Conservation (phyloP, 2,329 filamentous ascomycete species). For the Lasiodiplodia sp. region DNA sequence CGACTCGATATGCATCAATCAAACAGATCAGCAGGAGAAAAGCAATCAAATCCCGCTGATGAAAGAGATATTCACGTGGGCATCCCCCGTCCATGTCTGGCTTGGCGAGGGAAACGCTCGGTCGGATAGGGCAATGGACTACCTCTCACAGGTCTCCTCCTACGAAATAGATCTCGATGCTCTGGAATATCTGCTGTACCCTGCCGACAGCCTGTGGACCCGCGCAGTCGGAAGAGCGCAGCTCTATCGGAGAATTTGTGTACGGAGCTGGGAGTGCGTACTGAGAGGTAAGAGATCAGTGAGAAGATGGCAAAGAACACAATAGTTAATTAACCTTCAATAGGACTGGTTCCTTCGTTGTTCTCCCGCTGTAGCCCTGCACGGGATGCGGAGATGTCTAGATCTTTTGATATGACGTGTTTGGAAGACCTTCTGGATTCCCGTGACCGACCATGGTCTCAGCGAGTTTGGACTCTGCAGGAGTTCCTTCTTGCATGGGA, state of each 20-base stretch:
- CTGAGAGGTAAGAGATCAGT: background rate
- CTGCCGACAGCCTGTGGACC: background rate
- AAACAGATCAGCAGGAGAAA: constrained; percentile 29
- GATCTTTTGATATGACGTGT: background rate
- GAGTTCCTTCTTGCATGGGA: background rate
- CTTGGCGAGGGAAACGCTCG: constrained; percentile 20
- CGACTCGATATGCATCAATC: constrained; percentile 34
- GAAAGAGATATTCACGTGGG: constrained; percentile 30
- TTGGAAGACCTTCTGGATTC: background rate
- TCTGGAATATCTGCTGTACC: background rate
- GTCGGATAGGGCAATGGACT: background rate
- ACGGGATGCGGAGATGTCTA: too few species aligned
- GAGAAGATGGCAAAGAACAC: background rate
- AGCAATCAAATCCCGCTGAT: constrained; percentile 30
- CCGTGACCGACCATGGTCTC: background rate
- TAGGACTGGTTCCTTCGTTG: background rate
- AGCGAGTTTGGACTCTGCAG: background rate
- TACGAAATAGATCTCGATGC: background rate
- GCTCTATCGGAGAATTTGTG: background rate
- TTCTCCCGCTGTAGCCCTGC: background rate
- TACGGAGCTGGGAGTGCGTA: rapidly evolving
- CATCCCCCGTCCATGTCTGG: constrained; percentile 29
- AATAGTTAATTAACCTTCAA: background rate
- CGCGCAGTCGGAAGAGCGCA: background rate
- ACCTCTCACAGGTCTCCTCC: background rate